Base-by-base conservation (phyloP, 2,329 filamentous ascomycete species). In the Fusarium virguliforme region DNA sequence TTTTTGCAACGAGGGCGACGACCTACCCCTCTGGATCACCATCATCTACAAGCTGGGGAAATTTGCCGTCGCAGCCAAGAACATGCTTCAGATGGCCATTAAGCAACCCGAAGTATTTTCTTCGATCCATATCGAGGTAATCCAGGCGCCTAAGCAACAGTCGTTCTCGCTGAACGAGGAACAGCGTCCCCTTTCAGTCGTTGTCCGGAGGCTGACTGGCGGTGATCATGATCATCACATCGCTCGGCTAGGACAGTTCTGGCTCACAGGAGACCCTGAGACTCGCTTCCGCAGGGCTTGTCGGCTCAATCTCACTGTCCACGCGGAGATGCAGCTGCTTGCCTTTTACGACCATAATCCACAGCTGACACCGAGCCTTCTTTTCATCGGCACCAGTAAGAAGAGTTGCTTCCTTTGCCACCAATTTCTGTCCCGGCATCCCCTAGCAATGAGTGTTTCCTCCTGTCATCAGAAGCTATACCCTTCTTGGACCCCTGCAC, bases 381-480 rank as follows among this genome's bases (percentile, higher is more conserved):
- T 57, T 0, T 76, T 77, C 34, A 79, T 80, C 18, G 79, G 79
- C 8, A 76, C 75, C 0, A 80, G 79, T 59, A 80, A 80, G 60
- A 80, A 80, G 48, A 73, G 78, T 2, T 80, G 79, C 56, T 80
- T 74, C 50, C 72, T 80, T 9, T 80, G 79, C 54, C 51, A 76
- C 34, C 41, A 70, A 38, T 80, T 70, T 38, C 55, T 80, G n/a
- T 46, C 46, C 15, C 70, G 48, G 1, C 76, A 79, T 64, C 70
- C 74, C 12, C 71, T 74, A 1, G 55, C 13, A 28, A 67, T 80
- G 10, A 34, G 59, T 13, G 73, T 76, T 12, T 79, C 77, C 2
- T 76, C 77, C 13, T 70, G 71, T 55, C 78, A 80, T 60, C 77
- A 80, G 58, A 80, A 78, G 62, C 40, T 80, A 4, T 80, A 80